A percentile compares a stretch with the other conserved stretches of the same genome.
Evolutionary conservation across 768 basidiomycete genomes (phyloP).

Genomic region (Mycena rosella): DNA sequence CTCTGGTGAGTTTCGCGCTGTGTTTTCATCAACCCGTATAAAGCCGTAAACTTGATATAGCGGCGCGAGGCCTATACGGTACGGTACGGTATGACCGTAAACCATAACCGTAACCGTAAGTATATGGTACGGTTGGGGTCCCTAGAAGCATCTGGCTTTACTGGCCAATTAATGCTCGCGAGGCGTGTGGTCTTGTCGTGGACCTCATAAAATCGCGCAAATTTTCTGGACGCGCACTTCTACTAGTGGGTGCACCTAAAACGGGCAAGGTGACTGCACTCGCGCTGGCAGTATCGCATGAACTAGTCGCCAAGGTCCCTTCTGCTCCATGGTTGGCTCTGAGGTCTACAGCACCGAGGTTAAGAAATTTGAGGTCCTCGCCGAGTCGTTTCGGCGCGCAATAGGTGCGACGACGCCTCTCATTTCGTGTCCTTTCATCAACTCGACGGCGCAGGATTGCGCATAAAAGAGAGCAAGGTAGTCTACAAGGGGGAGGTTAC

Average conservation of each 20-base stretch:
- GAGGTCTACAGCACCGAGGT: constrained; percentile 98
- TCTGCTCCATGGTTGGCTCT: constrained; percentile 99
- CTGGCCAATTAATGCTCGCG: constrained; percentile 93
- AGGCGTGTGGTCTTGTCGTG: constrained; percentile 93
- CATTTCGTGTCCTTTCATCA: no score
- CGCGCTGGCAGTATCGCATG: constrained; percentile 93
- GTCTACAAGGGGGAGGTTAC: constrained; percentile 99
- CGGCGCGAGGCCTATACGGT: no score
- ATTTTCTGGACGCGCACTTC: constrained; percentile 92
- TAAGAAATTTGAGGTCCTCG: constrained; percentile 98
- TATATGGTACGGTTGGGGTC: no score
- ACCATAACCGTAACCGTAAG: no score
- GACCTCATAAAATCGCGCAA: constrained; percentile 92
- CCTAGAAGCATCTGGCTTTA: constrained; percentile 87
- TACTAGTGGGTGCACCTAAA: constrained; percentile 95
- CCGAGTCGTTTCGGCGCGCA: constrained; percentile 93
- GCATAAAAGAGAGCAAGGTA: constrained; percentile 99
- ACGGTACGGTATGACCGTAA: no score
- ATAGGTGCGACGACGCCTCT: constrained; percentile 77
- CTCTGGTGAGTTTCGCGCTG: no score
- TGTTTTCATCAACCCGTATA: no score
- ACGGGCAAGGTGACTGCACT: constrained; percentile 99
- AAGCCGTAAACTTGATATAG: no score
- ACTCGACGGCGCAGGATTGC: constrained; percentile 71
- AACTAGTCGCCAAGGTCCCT: constrained; percentile 96